Evolutionary conservation across 2,329 filamentous ascomycete species (phyloP), one percentile per base, ranked within the genome.

Genomic region (Microsporum ferrugineum): DNA sequence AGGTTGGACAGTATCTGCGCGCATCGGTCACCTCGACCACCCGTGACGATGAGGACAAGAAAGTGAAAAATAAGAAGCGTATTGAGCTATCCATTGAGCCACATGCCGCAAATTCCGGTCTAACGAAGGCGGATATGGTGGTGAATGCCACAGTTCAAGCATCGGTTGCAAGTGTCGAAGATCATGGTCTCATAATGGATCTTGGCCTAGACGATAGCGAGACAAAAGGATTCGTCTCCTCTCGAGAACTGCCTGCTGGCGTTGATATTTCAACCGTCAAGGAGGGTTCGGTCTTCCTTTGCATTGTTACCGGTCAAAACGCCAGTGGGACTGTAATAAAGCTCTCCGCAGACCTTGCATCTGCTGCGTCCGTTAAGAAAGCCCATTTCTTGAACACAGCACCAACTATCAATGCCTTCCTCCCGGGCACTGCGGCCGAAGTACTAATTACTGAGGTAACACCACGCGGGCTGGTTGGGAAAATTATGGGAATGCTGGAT

Each of bases 131-230:
- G 45, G 89, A 90, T 68, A 75, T 96, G 7, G 84, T 94, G 7
- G 75, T 82, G 45, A 87, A 95, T 69, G 81, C 80, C 65, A 91
- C 88, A 53, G 78, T 97, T 23, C 95, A 97, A 81, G 92, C 91
- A 1, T 87, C 91, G 0, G 86, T 99, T 31, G 76, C 82, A 58
- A 99, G 92, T 73, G 87, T 95, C n/a, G 92, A 99, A 74, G 95
- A 99, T 68, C 91, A 96, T 70, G 94, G 94, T 64, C 82, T 94
- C 62, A 84, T 97, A 61, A 96, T 99, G 90, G 90, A 96, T 67
- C 76, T 97, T 41, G 90, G 90, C 17, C 78, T 97, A 5, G 79
- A 85, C 39, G 83, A 85, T 59, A 76, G 80, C 36, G 81, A 83
- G 41, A 72, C 91, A 59, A 61, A 55, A 63, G 94, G 89, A 2